Percentiles rank a stretch among this genome's conserved stretches.
Conservation (phyloP, 768 basidiomycete genomes). For the Cyathus striatus region DNA sequence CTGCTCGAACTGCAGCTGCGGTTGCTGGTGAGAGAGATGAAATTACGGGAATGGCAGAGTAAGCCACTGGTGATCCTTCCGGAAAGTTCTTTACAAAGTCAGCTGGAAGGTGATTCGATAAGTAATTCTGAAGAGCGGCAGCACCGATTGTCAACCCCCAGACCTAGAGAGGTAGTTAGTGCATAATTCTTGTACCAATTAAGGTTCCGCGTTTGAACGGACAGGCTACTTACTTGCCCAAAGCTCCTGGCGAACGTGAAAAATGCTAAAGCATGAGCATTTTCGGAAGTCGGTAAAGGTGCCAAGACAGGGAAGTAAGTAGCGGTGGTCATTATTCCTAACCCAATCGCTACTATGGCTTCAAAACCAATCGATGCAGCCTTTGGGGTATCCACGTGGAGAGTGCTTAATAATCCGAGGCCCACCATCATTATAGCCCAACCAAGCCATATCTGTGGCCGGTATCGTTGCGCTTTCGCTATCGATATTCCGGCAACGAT, state of each 20-base stretch:
- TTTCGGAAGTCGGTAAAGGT: conserved; percentile 30
- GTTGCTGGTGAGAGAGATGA: conserved; percentile 24
- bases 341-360: conserved; percentile 13
- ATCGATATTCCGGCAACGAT: conserved; percentile 29
- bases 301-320: conserved; percentile 44
- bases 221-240: conserved; percentile 21
- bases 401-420: conserved; percentile 20
- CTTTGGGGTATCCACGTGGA: conserved; percentile 9
- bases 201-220: too few relatives aligned
- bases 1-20: conserved; percentile 26
- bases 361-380: conserved; percentile 12
- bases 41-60: conserved; percentile 38
- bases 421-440: conserved; percentile 33
- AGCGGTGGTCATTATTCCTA: conserved; percentile 11
- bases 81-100: conserved; percentile 28
- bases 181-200: background rate
- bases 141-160: conserved; percentile 50
- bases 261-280: conserved; percentile 39
- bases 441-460: conserved; percentile 22
- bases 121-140: conserved; percentile 47
- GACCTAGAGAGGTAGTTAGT: conserved; percentile 18
- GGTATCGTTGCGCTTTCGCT: conserved; percentile 23
- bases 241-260: conserved; percentile 33
- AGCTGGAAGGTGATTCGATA: conserved; percentile 34
- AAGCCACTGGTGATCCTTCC: conserved; percentile 30